phyloP scores from a whole-genome alignment of 2,329 filamentous ascomycete genomes.

The Fusarium redolens region DNA sequence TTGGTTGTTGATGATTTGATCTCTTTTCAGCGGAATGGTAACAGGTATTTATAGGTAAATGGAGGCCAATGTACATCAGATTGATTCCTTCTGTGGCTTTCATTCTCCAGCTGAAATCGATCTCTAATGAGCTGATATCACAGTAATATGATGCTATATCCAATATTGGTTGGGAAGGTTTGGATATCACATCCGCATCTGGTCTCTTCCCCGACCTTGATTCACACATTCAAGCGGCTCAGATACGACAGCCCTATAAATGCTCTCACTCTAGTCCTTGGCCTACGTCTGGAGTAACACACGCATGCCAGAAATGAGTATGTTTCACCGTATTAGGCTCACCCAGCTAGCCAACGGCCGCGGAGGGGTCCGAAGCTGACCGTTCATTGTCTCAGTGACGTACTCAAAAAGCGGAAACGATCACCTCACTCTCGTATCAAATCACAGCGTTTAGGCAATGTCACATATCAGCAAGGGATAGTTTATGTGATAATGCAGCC shows the following conservation, averaged over 20 bases:
- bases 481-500: neutral
- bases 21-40: no score
- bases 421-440: neutral
- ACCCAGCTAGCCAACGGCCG: neutral
- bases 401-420: neutral
- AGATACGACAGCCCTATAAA: neutral
- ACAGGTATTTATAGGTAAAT: neutral
- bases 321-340: neutral
- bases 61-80: rapidly evolving
- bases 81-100: neutral
- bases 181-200: neutral
- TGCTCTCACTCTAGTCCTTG: neutral
- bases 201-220: neutral
- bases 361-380: neutral
- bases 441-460: neutral
- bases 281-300: no score
- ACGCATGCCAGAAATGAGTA: neutral
- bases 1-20: neutral
- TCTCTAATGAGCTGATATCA: neutral
- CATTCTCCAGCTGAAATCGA: neutral
- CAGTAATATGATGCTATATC: neutral
- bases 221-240: neutral
- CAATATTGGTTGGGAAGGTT: neutral
- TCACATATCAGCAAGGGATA: neutral
- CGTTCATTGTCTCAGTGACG: neutral